Conservation (phyloP, 345 rosid genomes). For the Hibiscus tridactylites region DNA sequence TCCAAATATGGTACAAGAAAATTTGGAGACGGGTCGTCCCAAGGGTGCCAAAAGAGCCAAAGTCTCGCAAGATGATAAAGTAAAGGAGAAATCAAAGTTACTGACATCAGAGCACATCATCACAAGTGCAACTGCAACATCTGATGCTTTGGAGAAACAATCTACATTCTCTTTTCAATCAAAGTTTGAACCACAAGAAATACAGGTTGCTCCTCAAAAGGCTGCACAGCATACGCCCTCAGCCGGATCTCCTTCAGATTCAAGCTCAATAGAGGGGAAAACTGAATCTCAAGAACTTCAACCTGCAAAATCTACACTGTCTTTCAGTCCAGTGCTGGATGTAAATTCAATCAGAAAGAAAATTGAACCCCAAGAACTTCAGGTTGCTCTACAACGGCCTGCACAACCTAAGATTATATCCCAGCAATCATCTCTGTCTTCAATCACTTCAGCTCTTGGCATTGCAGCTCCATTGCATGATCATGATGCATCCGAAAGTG, state of each 20-base stretch:
- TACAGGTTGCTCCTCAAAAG: background rate
- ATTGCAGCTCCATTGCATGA: conserved; percentile 75
- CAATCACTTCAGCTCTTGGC: conserved; percentile 40
- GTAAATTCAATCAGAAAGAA: background rate
- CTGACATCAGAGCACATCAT: conserved; percentile 24
- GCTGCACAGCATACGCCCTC: too few species aligned
- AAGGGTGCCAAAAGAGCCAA: background rate
- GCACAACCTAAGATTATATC: conserved; percentile 52
- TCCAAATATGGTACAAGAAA: conserved; percentile 41
- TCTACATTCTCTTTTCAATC: conserved; percentile 12
- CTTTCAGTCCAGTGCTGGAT: conserved; percentile 16
- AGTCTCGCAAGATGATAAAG: conserved; percentile 15
- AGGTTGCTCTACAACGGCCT: conserved; percentile 29
- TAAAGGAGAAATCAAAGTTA: conserved; percentile 29
- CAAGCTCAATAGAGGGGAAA: too few species aligned
- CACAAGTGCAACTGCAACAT: conserved; percentile 20
- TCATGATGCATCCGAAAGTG: conserved; percentile 38
- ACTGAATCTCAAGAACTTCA: too few species aligned
- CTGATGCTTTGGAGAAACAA: conserved; percentile 22
- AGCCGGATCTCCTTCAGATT: too few species aligned
- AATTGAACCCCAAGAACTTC: background rate
- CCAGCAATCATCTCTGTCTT: conserved; percentile 33
- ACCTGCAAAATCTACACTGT: conserved; percentile 3
- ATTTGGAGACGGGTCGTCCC: conserved; percentile 33
- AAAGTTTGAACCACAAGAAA: background rate